These are phyloP conservation scores for Zoysia pacifica DNA, from an alignment of 176 grass and related monocot genomes.

Conservation along the genomic window DNA sequence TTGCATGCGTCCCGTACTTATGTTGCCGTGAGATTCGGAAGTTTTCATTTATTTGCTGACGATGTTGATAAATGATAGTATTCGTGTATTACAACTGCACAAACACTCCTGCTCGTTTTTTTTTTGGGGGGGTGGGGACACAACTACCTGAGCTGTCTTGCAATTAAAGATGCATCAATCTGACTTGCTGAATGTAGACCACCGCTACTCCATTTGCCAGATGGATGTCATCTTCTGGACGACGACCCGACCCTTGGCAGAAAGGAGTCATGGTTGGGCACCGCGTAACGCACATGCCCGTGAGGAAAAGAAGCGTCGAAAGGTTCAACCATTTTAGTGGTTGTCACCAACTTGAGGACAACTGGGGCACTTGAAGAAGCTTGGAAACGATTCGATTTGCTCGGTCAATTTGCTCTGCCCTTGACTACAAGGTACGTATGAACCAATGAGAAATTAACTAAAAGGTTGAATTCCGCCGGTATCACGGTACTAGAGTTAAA, in stretches of 20 bases:
- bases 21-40: neutral
- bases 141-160: constrained; percentile 19
- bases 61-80: neutral
- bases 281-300: neutral
- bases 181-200: constrained; percentile 32
- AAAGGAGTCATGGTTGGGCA: neutral
- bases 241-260: neutral
- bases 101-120: constrained; percentile 22
- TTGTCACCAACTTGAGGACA: neutral
- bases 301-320: neutral
- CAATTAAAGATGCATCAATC: neutral
- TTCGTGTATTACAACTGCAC: neutral
- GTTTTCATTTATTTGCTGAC: neutral
- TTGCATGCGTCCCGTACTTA: neutral
- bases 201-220: constrained; percentile 19
- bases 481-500: too few species aligned
- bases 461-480: too few species aligned
- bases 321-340: neutral
- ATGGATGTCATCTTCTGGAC: neutral
- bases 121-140: too few species aligned
- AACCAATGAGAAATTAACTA: neutral
- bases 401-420: neutral
- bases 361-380: neutral
- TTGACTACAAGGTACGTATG: neutral
- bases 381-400: neutral